Conservation (phyloP, 495 filamentous ascomycete species). For the Penicillium alfredii region DNA sequence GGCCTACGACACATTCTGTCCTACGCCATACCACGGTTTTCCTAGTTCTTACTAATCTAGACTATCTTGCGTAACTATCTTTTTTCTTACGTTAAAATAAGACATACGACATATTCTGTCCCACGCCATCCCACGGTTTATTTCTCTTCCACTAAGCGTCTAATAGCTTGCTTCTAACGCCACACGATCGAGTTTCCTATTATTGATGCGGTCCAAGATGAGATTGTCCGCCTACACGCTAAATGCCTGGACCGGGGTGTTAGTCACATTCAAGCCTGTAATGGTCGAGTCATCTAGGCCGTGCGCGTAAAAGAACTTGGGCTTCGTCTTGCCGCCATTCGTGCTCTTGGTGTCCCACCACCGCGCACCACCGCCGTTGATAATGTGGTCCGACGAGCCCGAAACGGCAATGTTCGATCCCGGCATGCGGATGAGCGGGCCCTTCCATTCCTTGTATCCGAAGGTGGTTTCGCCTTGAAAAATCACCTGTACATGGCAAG, state of each 20-base stretch:
- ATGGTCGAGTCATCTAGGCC: constrained; percentile 39
- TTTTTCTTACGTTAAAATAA: too few species aligned
- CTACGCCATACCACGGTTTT: too few species aligned
- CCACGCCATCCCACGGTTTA: too few species aligned
- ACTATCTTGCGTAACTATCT: too few species aligned
- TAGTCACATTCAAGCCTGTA: constrained; percentile 41
- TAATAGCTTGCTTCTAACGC: too few species aligned
- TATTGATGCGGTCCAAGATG: constrained; percentile 44
- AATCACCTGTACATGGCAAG: constrained; percentile 31
- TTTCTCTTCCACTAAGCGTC: too few species aligned
- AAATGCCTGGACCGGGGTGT: constrained; percentile 59
- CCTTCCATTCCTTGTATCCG: constrained; percentile 49
- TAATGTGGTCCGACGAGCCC: constrained; percentile 31
- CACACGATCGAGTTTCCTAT: too few species aligned
- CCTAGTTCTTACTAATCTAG: too few species aligned
- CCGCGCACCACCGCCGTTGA: constrained; percentile 42
- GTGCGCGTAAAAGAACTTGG: constrained; percentile 54
- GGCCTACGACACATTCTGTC: too few species aligned
- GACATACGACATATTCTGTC: too few species aligned
- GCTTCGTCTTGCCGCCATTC: constrained; percentile 53
- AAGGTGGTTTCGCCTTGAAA: constrained; percentile 49
- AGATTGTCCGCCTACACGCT: constrained; percentile 50
- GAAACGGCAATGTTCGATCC: constrained; percentile 41
- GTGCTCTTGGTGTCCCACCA: constrained; percentile 51
- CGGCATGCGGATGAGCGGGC: constrained; percentile 43